These are phyloP conservation scores for Bimuria novae-zelandiae DNA, from an alignment of 2,329 filamentous ascomycete species.

Conservation along the genomic window DNA sequence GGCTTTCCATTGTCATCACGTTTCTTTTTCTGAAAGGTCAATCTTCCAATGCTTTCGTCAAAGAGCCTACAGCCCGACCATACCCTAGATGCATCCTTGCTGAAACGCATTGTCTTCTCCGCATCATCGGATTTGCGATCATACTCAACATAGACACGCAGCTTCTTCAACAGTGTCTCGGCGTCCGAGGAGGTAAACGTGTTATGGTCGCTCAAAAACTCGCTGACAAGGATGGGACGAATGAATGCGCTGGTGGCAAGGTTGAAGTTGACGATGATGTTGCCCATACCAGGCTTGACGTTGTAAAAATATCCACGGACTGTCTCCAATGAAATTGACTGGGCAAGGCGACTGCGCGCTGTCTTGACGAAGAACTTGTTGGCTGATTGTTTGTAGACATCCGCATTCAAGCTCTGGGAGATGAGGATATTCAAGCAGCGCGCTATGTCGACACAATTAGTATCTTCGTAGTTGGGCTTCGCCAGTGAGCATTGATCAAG, in stretches of 20 bases:
- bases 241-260: constrained; percentile 12
- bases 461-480: not conserved
- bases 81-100: not conserved
- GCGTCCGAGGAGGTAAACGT: not conserved
- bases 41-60: not conserved
- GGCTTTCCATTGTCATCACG: not conserved
- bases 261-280: constrained; percentile 10
- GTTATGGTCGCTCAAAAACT: not conserved
- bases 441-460: not conserved
- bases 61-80: not conserved
- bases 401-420: constrained; percentile 3
- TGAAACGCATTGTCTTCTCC: not conserved
- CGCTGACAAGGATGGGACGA: not conserved
- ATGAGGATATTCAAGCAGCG: constrained; percentile 20
- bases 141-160: not conserved
- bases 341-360: not conserved
- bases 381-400: not conserved
- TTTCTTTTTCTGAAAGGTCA: not conserved
- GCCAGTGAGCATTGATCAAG: not conserved
- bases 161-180: not conserved
- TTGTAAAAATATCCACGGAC: constrained; percentile 14
- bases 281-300: constrained; percentile 5
- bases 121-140: not conserved
- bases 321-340: not conserved
- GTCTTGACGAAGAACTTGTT: constrained; percentile 12